Base-by-base conservation (phyloP, 805 yeast genomes). In the Candida loeiensis region DNA sequence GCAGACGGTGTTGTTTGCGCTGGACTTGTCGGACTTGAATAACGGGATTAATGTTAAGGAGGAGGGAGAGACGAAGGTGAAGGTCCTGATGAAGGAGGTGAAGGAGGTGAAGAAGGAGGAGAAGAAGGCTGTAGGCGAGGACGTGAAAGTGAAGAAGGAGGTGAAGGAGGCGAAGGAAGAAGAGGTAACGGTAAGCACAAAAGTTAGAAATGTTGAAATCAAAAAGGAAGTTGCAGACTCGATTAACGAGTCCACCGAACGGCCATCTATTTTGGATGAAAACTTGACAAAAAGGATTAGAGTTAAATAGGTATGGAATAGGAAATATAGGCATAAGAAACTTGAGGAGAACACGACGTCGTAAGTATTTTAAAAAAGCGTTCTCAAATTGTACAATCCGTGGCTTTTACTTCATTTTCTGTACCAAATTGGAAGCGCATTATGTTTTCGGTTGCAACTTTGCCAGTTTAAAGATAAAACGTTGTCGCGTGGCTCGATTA, bases 1-100 rank as follows among this genome's bases (percentile, higher is more conserved):
- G 0, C 99, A 91, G 54, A 84, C 91, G n/a, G 88, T 91, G 8
- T 68, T 90, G 42, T 90, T 90, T 61, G 83, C 97, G 0, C 86
- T 89, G 4, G 96, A 89, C 54, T 70, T 90, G 40, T 63, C 64
- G 36, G 89, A 85, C 44, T 69, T 86, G 42, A 76, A 85, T 40
- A 82, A 80, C 52, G 93, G 93, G 1, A 61, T 79, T 13, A 80
- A 79, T 44, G 29, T 39, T 16, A 20, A 22, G 28, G 27, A 22
- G 28, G 25, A 29, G 38, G 16, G 18, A 12, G 24, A 26, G 27
- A 18, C 9, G 14, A 20, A 22, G 30, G 13, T n/a, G 13, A 34
- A 24, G 6, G 52, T 37, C 49, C 59, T 45, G 53, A 57, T 48
- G 50, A 51, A 32, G 50, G 59, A 45, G 55, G 61, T 53, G 58